Evolutionary conservation across 2,329 filamentous ascomycete species (phyloP).

Genomic region (Claviceps fusiformis): DNA sequence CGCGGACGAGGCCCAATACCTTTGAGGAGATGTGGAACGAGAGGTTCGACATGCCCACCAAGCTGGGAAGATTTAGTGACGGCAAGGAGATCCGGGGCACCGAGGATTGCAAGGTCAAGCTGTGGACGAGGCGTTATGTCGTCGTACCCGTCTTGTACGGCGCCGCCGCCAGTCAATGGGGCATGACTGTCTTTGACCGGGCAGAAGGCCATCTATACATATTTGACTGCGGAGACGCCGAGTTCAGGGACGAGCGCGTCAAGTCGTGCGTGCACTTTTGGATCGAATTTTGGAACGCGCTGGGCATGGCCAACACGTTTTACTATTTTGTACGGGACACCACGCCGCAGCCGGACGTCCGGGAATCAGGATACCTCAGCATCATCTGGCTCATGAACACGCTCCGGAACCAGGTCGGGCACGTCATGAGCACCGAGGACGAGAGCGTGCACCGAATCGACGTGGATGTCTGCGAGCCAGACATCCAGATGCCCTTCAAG

Average conservation of each 20-base stretch:
- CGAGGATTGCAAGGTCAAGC: neutral
- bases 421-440: constrained; percentile 1
- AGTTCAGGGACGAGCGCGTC: constrained; percentile 5
- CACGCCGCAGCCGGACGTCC: neutral
- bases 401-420: constrained; percentile 9
- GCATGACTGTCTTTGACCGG: constrained; percentile 13
- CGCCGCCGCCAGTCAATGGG: constrained; percentile 6
- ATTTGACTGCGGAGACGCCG: constrained; percentile 8
- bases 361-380: constrained; percentile 7
- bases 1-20: neutral
- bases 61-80: constrained; percentile 2
- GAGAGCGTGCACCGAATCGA: neutral
- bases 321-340: constrained; percentile 7
- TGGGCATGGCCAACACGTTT: constrained; percentile 9
- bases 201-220: constrained; percentile 8
- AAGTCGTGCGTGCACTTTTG: constrained; percentile 9
- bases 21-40: constrained; percentile 1
- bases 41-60: constrained; percentile 4
- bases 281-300: constrained; percentile 9
- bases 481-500: neutral
- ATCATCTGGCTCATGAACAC: constrained; percentile 9
- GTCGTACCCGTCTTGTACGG: constrained; percentile 8
- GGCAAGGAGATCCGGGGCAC: neutral
- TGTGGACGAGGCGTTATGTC: constrained; percentile 7
- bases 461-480: neutral